Conservation (phyloP, 2,329 filamentous ascomycete genomes). For the Aspergillus intermedius region DNA sequence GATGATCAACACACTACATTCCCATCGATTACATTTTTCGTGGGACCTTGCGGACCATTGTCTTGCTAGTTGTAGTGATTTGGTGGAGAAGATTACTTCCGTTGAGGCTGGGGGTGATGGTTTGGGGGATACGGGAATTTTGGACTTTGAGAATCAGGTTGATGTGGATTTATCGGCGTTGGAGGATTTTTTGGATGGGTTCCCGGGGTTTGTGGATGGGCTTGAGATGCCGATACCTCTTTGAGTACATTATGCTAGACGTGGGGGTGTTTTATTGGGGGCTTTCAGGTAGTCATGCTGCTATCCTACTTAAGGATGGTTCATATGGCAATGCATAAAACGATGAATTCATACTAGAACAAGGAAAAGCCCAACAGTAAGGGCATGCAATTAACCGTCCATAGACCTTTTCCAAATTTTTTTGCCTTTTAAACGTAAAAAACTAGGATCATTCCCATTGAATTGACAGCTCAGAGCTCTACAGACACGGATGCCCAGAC, state of each 20-base stretch:
- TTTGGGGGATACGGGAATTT: neutral
- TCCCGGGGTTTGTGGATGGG: neutral
- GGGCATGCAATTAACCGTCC: neutral
- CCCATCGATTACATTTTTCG: constrained; percentile 32
- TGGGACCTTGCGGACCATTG: constrained; percentile 51
- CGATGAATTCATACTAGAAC: no score
- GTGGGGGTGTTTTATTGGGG: no score
- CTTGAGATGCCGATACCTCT: no score
- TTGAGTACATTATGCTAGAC: no score
- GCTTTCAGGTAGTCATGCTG: no score
- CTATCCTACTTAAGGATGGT: no score
- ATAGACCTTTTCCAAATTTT: neutral
- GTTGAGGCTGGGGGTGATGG: neutral
- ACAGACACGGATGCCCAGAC: constrained; percentile 32
- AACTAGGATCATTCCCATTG: constrained; percentile 31
- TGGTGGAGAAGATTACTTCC: constrained; percentile 38
- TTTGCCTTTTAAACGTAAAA: constrained; percentile 3
- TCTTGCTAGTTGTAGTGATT: constrained; percentile 42
- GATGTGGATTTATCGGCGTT: neutral
- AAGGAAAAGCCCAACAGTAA: neutral
- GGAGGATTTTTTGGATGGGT: constrained; percentile 1
- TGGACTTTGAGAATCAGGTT: neutral
- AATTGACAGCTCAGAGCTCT: constrained; percentile 34
- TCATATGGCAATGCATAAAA: no score
- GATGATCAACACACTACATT: constrained; percentile 35